Evolutionary conservation across 2,329 filamentous ascomycete genomes (phyloP), one percentile per base, ranked within the genome.

Genomic region (Colletotrichum magnum): DNA sequence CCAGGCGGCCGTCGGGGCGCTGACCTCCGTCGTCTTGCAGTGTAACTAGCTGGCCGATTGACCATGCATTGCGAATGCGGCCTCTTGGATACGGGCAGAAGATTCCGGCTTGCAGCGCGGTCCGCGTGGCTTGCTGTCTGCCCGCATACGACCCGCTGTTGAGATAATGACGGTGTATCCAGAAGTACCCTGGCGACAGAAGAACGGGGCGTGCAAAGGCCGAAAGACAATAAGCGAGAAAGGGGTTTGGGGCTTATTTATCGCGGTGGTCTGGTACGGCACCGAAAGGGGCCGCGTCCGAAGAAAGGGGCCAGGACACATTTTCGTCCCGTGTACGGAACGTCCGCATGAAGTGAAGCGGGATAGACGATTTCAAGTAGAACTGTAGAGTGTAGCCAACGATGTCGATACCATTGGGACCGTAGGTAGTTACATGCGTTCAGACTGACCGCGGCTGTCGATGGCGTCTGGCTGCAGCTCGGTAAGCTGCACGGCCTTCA

Each of bases 11-110:
- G 13, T 36, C 43, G 67, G 56, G 28, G 41, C 41, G 57, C 36
- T 69, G 51, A 60, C 50, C 57, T 67, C 67, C 48, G 67, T 45
- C 16, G 26, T 21, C 51, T 32, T 21, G 24, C 24, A 18, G 54
- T 64, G 43, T 12, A 28, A 51, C 18, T n/a, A 28, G 43, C 18
- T 16, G 36, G 12, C 52, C 52, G 43, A 45, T 18, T 24, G 43
- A 21, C n/a, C 32, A 36, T 36, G 28, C 45, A 18, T 32, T 18
- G 51, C 16, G 16, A 18, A 43, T 18, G 51, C 16, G 16, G 36
- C 48, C 15, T 26, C n/a, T 28, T 13, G 13, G 32, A 28, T 39
- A 41, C 24, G 16, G 26, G 52, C 64, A 58, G 45, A 24, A 18
- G 26, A n/a, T 47, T 12, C 15, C 39, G 28, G 39, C 28, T 51